Base-by-base conservation (phyloP, 2,329 filamentous ascomycete species). In the Pyrenophora tritici-repentis region DNA sequence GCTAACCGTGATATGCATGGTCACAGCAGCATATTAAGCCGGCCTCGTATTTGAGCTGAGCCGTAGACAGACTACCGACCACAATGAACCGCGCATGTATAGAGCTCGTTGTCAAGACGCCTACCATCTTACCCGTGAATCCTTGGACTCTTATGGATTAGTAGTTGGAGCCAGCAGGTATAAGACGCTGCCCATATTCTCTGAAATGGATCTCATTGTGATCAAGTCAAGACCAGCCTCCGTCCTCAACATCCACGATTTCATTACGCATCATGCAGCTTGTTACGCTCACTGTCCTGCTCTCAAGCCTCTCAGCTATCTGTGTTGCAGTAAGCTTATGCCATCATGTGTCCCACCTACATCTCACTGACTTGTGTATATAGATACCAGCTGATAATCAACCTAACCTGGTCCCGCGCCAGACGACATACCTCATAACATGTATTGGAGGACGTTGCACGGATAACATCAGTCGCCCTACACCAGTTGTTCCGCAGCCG, bases 341-440 rank as follows among this genome's bases (percentile, higher is more conserved):
- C 13, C 6, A 24, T 24, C 7, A 16, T 2, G 5, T 8, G 8
- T 8, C 14, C 18, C 32, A 26, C 46, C 9, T 20, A 10, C 20
- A 24, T 3, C 29, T 17, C 2, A 40, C 47, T 50, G 24, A 58
- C 18, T 14, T 20, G 4, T 12, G 0, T 2, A 13, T 24, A 24
- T 2, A 66, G 66, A 60, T 47, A 13, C 67, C 62, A 40, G 62
- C 57, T 20, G 53, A 61, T 9, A 46, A 56, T 17, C 22, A 50
- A 6, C 16, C 26, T 2, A 46, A 58, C 8, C 42, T 64, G 0
- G 62, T 61, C 17, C 55, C 57, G n/a, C 62, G 62, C 4, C 66
- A 69, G 50, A 68, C 65, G 50, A 68, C 65, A 10, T 69, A 54
- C 40, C 64, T 61, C 3, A 63, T 67, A 8, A 68, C 66, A 14